phyloP scores from a whole-genome alignment of 1,284 basidiomycete genomes.

The Ustilago nuda region DNA sequence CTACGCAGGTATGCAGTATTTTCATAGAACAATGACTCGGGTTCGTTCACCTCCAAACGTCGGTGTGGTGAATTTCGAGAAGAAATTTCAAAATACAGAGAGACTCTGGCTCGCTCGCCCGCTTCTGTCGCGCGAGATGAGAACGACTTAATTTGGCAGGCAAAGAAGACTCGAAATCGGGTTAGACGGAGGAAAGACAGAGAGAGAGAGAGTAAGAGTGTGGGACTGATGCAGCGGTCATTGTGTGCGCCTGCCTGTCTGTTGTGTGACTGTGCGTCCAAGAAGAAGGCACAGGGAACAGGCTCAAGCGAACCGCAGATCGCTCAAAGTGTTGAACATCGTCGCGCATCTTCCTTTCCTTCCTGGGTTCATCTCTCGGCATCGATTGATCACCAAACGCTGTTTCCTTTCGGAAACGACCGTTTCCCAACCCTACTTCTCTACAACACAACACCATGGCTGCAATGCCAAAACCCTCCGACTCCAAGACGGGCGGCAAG shows the following conservation, averaged over 20 bases:
- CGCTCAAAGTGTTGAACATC: slow-evolving; percentile 15
- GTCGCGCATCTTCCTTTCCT: slow-evolving; percentile 21
- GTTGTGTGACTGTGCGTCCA: slow-evolving; percentile 1
- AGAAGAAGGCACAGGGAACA: not conserved
- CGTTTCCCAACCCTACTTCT: slow-evolving; percentile 4
- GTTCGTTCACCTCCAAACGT: not conserved
- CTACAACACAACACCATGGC: slow-evolving; percentile 52
- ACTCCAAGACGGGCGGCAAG: slow-evolving; percentile 60
- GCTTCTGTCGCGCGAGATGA: not conserved
- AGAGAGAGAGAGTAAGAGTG: too few species aligned
- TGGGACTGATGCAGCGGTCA: slow-evolving; percentile 1
- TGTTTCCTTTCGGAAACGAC: slow-evolving; percentile 36
- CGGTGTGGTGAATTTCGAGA: slow-evolving; percentile 6
- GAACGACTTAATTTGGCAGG: not conserved
- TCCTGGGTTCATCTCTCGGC: slow-evolving; percentile 52
- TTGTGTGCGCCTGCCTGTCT: not conserved
- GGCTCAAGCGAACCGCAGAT: slow-evolving; percentile 1
- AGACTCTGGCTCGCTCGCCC: not conserved
- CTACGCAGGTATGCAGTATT: slow-evolving; percentile 12
- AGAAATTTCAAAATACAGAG: slow-evolving; percentile 25
- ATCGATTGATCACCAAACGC: slow-evolving; percentile 57
- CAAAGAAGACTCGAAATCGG: slow-evolving; percentile 4
- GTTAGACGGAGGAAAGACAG: not conserved
- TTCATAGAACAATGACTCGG: slow-evolving; percentile 22
- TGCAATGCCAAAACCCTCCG: slow-evolving; percentile 65